Conservation (phyloP, 2,329 filamentous ascomycete species). For the Curvularia hawaiiensis region DNA sequence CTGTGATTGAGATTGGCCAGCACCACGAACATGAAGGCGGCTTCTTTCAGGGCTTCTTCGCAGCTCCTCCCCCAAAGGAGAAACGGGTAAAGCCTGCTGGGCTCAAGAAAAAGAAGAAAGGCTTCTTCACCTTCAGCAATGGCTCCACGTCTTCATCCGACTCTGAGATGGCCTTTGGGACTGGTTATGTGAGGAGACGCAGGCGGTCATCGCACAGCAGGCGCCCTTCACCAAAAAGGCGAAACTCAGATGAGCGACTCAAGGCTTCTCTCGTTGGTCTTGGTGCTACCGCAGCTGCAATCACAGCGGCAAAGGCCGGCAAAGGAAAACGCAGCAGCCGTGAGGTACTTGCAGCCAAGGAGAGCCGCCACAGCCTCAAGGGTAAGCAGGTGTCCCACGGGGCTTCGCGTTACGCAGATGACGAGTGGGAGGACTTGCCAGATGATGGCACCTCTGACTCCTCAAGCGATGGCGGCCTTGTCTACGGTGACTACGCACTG, state of each 20-base stretch:
- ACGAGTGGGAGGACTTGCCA: conserved; percentile 52
- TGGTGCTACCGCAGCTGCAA: conserved; percentile 56
- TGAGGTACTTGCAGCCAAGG: conserved; percentile 45
- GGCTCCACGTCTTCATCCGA: conserved; percentile 54
- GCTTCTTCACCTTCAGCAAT: conserved; percentile 58
- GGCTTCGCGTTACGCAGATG: conserved; percentile 50
- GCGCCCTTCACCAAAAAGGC: conserved; percentile 36
- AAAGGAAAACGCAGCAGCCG: conserved; percentile 32
- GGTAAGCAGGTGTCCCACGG: conserved; percentile 30
- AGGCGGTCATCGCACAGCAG: conserved; percentile 21
- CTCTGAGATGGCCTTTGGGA: conserved; percentile 54
- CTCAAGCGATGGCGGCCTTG: conserved; percentile 61
- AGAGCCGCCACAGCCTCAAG: conserved; percentile 33
- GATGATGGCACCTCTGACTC: conserved; percentile 49
- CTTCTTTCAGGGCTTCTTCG: conserved; percentile 61
- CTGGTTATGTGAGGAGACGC: conserved; percentile 37
- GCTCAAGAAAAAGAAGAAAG: conserved; percentile 49
- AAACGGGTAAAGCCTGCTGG: conserved; percentile 33
- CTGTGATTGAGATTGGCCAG: conserved; percentile 70
- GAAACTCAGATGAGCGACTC: conserved; percentile 53
- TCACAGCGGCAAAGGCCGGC: conserved; percentile 50
- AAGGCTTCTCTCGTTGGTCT: conserved; percentile 54
- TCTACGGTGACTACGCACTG: conserved; percentile 60
- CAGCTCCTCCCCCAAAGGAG: conserved; percentile 55
- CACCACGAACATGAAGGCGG: conserved; percentile 53